Base-by-base conservation (phyloP, 768 basidiomycete genomes). In the Kwoniella bestiolae region DNA sequence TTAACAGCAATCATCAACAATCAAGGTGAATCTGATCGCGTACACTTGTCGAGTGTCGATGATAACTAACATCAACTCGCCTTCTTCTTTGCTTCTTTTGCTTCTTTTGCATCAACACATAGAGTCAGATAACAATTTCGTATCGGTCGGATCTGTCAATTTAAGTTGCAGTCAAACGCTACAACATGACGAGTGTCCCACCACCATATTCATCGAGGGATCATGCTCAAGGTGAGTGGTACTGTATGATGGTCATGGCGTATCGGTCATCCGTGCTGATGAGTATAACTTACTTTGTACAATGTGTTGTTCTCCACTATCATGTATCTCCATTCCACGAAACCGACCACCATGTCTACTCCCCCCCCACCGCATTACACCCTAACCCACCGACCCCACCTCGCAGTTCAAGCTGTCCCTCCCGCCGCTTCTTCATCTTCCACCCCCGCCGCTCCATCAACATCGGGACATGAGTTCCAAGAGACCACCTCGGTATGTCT, bases 401-500 rank as follows among this genome's bases (percentile, higher is more conserved):
- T 32, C 29, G 26, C 53, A 65, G 68, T 66, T n/a, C 69, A 67
- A 52, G 56, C 67, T 60, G 49, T 53, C 11, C 31, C 56, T 38
- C 65, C 65, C 21, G 49, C 38, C 5, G 45, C 53, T 5, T 26
- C 65, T 3, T 21, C 52, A 18, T 59, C 57, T 9, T 23, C 50
- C 57, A 44, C 26, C 14, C 26, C 56, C 34, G 7, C 62, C 18
- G 29, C 55, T 11, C 21, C 66, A 28, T 57, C 59, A 16, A 5
- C 67, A 2, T 28, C 63, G 7, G 35, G 34, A 12, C 74, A 74
- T 31, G 78, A 80, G 46, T 81, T 78, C 60, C 60, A 70, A 34
- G 80, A 81, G 70, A 78, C 76, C 3, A 70, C 70, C 3, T 78
- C 79, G 3, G 74, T 82, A 14, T 77, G 73, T 21, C 76, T 83